Evolutionary conservation across 2,329 filamentous ascomycete genomes (phyloP).

Genomic region (Davidsoniella neocaledoniae): DNA sequence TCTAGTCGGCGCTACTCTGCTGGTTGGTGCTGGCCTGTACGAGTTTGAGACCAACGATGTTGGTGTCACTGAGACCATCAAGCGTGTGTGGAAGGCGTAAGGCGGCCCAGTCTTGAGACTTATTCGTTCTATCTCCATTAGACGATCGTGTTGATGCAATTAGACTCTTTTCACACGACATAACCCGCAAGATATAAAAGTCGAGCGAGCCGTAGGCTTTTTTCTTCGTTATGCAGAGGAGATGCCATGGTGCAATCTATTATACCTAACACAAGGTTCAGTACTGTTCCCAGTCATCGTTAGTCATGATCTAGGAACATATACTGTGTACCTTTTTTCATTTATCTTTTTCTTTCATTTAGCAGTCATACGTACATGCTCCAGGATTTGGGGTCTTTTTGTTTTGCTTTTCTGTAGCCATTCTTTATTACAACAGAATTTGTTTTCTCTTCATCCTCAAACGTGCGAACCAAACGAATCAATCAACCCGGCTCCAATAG

Average conservation of each 20-base stretch:
- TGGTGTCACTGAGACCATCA: constrained; percentile 76
- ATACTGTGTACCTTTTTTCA: neutral
- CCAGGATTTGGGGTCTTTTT: constrained; percentile 7
- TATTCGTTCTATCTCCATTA: too few species aligned
- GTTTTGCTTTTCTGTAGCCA: constrained; percentile 1
- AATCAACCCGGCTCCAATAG: neutral
- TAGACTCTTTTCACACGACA: too few species aligned
- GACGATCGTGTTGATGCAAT: too few species aligned
- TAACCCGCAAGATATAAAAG: too few species aligned
- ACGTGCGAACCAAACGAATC: neutral
- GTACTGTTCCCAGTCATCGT: too few species aligned
- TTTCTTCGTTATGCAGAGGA: too few species aligned
- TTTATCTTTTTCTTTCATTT: constrained; percentile 1
- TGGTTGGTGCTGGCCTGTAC: constrained; percentile 79
- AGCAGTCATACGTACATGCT: constrained; percentile 5
- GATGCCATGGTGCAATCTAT: too few species aligned
- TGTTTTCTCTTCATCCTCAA: neutral
- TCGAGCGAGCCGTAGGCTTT: too few species aligned
- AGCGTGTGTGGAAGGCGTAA: constrained; percentile 76
- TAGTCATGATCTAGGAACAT: too few species aligned
- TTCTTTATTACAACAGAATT: constrained; percentile 2
- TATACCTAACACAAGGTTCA: too few species aligned
- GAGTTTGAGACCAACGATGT: constrained; percentile 99
- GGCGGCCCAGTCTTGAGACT: neutral
- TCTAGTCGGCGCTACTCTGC: constrained; percentile 60